phyloP scores from a whole-genome alignment of 2,329 filamentous ascomycete genomes.

The Bipolaris sorokiniana region DNA sequence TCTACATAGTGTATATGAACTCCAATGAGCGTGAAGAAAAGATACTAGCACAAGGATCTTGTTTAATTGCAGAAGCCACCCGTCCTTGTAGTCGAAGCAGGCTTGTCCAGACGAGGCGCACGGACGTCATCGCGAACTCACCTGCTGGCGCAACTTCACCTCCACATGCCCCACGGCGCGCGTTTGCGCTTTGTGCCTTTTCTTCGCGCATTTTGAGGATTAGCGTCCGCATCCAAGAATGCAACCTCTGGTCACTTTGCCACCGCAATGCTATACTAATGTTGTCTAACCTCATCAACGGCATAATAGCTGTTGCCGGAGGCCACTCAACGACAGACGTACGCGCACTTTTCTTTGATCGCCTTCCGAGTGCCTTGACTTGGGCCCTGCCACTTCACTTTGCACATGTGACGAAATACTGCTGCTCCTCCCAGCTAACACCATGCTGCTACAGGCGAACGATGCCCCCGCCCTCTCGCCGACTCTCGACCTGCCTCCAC shows the following conservation, averaged over 20 bases:
- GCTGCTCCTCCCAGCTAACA: conserved; percentile 19
- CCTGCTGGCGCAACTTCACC: conserved; percentile 19
- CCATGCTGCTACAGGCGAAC: conserved; percentile 29
- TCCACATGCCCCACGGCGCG: conserved; percentile 23
- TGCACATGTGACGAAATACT: not conserved
- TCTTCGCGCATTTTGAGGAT: not conserved
- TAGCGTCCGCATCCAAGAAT: conserved; percentile 7
- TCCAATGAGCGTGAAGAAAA: too few species aligned
- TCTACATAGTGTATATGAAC: not conserved
- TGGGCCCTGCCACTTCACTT: not conserved
- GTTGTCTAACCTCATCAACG: conserved; percentile 10
- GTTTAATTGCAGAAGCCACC: not conserved
- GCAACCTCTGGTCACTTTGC: conserved; percentile 4
- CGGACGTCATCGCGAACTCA: conserved; percentile 14
- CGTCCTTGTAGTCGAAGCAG: not conserved
- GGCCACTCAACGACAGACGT: conserved; percentile 11
- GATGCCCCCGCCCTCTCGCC: conserved; percentile 20
- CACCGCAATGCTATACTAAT: conserved; percentile 19
- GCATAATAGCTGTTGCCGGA: conserved; percentile 10
- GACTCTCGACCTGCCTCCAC: conserved; percentile 10
- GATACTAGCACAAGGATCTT: not conserved
- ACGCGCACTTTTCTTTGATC: conserved; percentile 13
- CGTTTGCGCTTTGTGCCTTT: conserved; percentile 15
- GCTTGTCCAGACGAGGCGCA: conserved; percentile 10
- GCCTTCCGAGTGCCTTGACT: not conserved